Evolutionary conservation across 2,329 filamentous ascomycete genomes (phyloP), one percentile per base, ranked within the genome.

Genomic region (Ramularia collo-cygni): DNA sequence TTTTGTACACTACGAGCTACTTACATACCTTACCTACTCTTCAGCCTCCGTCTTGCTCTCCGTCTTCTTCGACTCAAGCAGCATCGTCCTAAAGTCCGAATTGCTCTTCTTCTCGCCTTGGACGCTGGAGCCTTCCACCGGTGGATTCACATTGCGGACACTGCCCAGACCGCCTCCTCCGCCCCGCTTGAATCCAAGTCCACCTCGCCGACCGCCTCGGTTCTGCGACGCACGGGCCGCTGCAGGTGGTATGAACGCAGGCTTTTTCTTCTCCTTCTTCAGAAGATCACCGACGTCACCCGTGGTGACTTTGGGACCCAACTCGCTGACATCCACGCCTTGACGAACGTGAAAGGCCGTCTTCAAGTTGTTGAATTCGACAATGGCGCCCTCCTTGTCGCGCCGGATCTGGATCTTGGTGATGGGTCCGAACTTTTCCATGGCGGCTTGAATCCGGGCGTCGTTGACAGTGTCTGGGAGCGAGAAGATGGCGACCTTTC

Each of bases 391-490:
- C 42, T 82, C 80, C 47, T 94, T 85, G 44, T 87, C 77, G 1
- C 88, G 86, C 32, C 87, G 80, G 8, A 95, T 71, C 9, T 83
- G 72, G 3, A 96, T 72, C 61, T 89, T 90, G 48, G 81, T 71
- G 16, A 95, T 71, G 1, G 72, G 63, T 1, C 87, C 88, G 31
- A 81, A 73, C 1, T 78, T 74, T 52, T 87, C 82, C 7, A 84
- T 79, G 2, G 93, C 68, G 0, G 79, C 73, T 31, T 77, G 77
- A 39, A 98, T 77, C 19, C 89, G 85, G 1, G 84, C 79, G 55
- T 94, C 86, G 50, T 93, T 95, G 55, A 96, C 78, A 0, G 89
- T 96, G 57, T 96, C 92, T 1, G 92, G 87, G 1, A 98, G 70
- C 47, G 89, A 83, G 64, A 95, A 77, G 18, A 98, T 69, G 8